Conservation (phyloP, 192 early-diverging fungal genomes). For the Phycomyces nitens region DNA sequence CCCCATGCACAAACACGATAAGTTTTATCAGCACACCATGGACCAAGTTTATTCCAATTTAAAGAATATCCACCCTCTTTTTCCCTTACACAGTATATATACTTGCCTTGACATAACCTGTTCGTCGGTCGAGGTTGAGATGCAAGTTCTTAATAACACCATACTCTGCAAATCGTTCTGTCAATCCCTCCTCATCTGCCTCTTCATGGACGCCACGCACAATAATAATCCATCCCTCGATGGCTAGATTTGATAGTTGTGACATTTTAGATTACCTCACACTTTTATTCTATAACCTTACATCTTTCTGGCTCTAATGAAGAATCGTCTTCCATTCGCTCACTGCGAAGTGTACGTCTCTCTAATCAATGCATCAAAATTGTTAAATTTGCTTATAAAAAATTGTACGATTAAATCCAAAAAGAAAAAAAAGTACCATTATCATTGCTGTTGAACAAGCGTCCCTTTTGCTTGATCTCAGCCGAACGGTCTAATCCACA, state of each 20-base stretch:
- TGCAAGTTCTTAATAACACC: constrained; percentile 90
- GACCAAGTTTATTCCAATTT: no score
- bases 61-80: background rate
- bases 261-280: background rate
- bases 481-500: background rate
- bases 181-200: constrained; percentile 86
- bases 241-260: constrained; percentile 36
- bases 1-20: no score
- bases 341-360: background rate
- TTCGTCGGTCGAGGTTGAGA: constrained; percentile 89
- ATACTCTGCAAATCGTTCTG: constrained; percentile 84
- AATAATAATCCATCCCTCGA: constrained; percentile 97
- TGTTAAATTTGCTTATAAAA: background rate
- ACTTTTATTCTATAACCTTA: constrained; percentile 2
- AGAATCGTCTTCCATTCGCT: background rate
- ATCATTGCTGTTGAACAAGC: constrained; percentile 3
- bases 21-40: no score
- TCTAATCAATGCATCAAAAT: background rate
- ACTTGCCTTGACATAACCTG: constrained; percentile 91
- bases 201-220: constrained; percentile 94
- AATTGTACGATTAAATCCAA: background rate
- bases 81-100: background rate
- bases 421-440: background rate
- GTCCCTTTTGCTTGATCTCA: constrained; percentile 13
- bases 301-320: constrained; percentile 23